Evolutionary conservation across 2,329 filamentous ascomycete species (phyloP), one percentile per base, ranked within the genome.

Genomic region (Alternaria atra): DNA sequence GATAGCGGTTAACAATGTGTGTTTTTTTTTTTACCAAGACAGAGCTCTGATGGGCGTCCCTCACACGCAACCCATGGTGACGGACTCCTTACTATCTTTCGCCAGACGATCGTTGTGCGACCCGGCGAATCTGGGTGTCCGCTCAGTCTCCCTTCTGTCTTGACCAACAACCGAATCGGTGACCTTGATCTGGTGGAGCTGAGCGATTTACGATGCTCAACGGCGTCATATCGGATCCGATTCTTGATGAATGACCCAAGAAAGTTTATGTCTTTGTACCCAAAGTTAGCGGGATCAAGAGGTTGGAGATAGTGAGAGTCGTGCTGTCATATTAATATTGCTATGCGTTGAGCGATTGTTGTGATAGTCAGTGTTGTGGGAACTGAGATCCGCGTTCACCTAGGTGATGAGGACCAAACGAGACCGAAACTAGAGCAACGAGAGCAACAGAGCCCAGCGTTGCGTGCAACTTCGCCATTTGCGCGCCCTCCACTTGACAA

Each of bases 141-240:
- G 50, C 35, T 34, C 32, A 13, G 55, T 54, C 55, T 58, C 55
- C 40, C 55, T 58, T 53, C 55, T 58, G 42, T 58, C 43, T 8
- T 40, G 6, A 9, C 8, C 8, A 23, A 27, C 34, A 30, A 46
- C 53, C 48, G 55, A 47, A 53, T 30, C 15, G 23, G 40, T 32
- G 40, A 25, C 40, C 27, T 27, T 39, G 23, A 34, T 30, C 48
- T 52, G 17, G 27, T 27, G 20, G 15, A 30, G 32, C 32, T 39
- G 25, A 40, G 27, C 17, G 9, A 32, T 13, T n/a, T 42, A 23
- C 12, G 7, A 46, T 44, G 32, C 48, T 37, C 48, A 35, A 25
- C 40, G 29, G 12, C 35, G 44, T 44, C 44, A 32, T 20, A 43
- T 27, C 53, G 42, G 23, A 32, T 47, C 20, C 53, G 42, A 29